Conservation (phyloP, 1,284 basidiomycete species). For the Ceratobasidium sp. region DNA sequence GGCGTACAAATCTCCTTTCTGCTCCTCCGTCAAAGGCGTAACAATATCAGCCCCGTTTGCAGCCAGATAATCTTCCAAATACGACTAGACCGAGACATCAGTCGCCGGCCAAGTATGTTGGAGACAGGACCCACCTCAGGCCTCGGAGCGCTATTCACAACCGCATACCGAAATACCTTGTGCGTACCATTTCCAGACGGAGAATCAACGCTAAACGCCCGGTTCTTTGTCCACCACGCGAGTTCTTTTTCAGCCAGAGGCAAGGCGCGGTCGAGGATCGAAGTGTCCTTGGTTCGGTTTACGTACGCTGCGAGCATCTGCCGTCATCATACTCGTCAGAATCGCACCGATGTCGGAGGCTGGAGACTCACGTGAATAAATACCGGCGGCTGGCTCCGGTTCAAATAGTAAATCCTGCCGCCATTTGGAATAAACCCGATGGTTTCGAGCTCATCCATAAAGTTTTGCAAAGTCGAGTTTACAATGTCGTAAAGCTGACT, state of each 20-base stretch:
- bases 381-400: constrained; percentile 90
- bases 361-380: constrained; percentile 74
- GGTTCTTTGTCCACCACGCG: constrained; percentile 82
- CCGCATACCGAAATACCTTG: constrained; percentile 76
- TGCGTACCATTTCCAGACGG: constrained; percentile 76
- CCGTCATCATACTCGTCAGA: background rate
- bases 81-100: constrained; percentile 52
- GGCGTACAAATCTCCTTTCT: constrained; percentile 79
- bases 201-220: constrained; percentile 76
- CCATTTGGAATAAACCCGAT: constrained; percentile 94
- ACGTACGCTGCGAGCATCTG: constrained; percentile 78
- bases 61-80: constrained; percentile 75
- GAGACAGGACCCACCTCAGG: constrained; percentile 72
- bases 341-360: too few relatives aligned
- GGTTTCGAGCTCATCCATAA: constrained; percentile 87
- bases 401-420: constrained; percentile 84
- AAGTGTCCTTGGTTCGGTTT: constrained; percentile 66
- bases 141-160: constrained; percentile 84
- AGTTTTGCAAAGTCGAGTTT: constrained; percentile 84
- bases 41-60: constrained; percentile 69
- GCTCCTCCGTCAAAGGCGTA: constrained; percentile 68
- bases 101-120: background rate
- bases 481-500: constrained; percentile 79
- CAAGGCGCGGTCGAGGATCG: constrained; percentile 71
- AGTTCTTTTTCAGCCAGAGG: constrained; percentile 78